Evolutionary conservation across 768 basidiomycete species (phyloP), one percentile per base, ranked within the genome.

Genomic region (Tylopilus rubrobrunneus): DNA sequence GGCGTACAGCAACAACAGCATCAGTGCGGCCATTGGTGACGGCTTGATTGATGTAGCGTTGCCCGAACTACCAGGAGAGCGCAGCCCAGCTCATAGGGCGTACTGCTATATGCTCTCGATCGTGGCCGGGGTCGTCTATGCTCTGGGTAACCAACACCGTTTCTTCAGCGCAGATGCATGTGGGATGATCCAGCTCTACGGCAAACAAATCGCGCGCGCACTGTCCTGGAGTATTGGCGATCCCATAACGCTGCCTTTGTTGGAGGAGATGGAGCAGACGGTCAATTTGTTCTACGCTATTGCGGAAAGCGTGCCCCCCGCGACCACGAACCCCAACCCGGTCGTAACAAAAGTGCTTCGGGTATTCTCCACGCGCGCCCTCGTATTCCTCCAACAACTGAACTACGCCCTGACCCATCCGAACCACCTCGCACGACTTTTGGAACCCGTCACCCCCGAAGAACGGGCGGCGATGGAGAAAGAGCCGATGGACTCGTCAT

Each of bases 391-490:
- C 1, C 92, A 93, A 64, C 89, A 93, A 58, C 71, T 97, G 56
- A 94, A 93, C 68, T 93, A 94, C 59, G 89, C 91, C 0, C 77
- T 96, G 45, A 87, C 91, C 0, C 94, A 98, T 68, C 94, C 94
- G 7, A 89, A 94, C 62, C 87, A 93, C 61, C 78, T 97, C 11
- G 84, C 87, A 1, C 86, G 85, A 58, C 75, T 91, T 27, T 75
- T 95, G 60, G 91, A 95, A 53, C 86, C 92, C 7, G 77, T 89
- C 14, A 87, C 87, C 0, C 66, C 78, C 2, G 91, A 92, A 11
- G 94, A 96, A 61, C 80, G 87, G 7, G 70, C 71, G 0, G 75
- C 76, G 47, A 75, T 90, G 45, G 88, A 93, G 61, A 85, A 84
- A 56, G 86, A 88, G 44, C 59, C 68, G 14, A 62, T 62, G 47